Base-by-base conservation (phyloP, 805 yeast genomes). In the Komagataella ulmi region DNA sequence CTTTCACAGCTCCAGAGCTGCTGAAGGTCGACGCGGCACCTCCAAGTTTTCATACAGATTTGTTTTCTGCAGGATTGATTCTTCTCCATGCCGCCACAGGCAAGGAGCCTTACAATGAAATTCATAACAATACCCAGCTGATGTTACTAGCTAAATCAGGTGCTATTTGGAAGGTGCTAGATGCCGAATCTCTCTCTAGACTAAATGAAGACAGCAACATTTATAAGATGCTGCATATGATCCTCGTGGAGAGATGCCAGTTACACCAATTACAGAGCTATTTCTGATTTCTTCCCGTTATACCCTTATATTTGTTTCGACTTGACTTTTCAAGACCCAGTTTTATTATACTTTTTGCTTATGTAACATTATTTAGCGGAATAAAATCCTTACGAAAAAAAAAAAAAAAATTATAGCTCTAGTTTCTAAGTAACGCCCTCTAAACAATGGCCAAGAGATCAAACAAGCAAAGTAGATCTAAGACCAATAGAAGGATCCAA, bases 1-100 rank as follows among this genome's bases (percentile, higher is more conserved):
- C 68, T 45, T 77, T 69, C 59, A 63, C 75, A 7, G 74, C 80
- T 1, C 81, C 81, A 1, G 77, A 73, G 52, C 56, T 77, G 17
- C 51, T 74, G 8, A 45, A 56, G 14, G 50, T 61, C 46, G 59
- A 59, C 18, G 18, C 50, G 0, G 47, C 53, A 7, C 50, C 55
- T 7, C 76, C 73, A 50, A 56, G 58, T 12, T 65, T 53, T 58
- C 59, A 54, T n/a, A 66, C 77, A 2, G 81, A 77, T 53, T 54
- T 72, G 7, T 77, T 66, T 56, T 70, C 80, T 12, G 67, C 67
- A 3, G 81, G 81, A 0, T 56, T 76, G 46, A 65, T 74, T 7
- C 57, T 77, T 7, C 56, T 77, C 40, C 65, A 67, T 50, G 72
- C 75, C 8, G 76, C 74, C 1, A 70, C 72, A 7, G 80, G 80